Evolutionary conservation across 1,139 yeast genomes (phyloP).

Genomic region (Debaryomyces nepalensis): DNA sequence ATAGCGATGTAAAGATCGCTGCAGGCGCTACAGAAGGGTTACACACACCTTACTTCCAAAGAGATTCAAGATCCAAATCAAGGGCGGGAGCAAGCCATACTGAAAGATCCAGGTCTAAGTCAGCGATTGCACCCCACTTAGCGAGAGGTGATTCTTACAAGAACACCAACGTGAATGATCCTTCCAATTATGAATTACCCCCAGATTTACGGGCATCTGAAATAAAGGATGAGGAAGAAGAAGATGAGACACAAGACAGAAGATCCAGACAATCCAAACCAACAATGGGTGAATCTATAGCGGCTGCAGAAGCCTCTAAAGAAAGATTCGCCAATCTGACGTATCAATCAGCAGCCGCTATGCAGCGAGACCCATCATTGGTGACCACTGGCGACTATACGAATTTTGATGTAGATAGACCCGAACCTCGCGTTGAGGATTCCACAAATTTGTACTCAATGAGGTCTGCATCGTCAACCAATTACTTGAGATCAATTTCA

Average conservation of each 20-base stretch:
- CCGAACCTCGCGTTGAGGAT: constrained; percentile 22
- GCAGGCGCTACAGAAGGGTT: constrained; percentile 23
- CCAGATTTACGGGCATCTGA: constrained; percentile 33
- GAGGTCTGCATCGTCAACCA: constrained; percentile 45
- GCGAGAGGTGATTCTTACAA: constrained; percentile 72
- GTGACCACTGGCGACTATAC: constrained; percentile 56
- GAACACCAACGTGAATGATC: constrained; percentile 46
- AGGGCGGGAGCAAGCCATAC: constrained; percentile 28
- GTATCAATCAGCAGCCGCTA: constrained; percentile 14
- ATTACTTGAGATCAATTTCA: constrained; percentile 63
- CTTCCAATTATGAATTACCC: constrained; percentile 51
- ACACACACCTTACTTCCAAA: constrained; percentile 52
- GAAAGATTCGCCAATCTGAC: constrained; percentile 19
- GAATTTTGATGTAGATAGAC: constrained; percentile 49
- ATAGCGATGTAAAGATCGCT: not conserved
- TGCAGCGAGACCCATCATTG: constrained; percentile 45
- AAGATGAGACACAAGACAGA: constrained; percentile 38
- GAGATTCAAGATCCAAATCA: constrained; percentile 37
- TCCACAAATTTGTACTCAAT: constrained; percentile 29
- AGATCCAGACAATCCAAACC: constrained; percentile 50
- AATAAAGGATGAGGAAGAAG: constrained; percentile 22
- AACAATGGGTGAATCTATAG: constrained; percentile 56
- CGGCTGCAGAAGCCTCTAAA: constrained; percentile 44
- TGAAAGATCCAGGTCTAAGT: constrained; percentile 33
- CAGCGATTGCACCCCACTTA: constrained; percentile 54